Evolutionary conservation across 2,329 filamentous ascomycete genomes (phyloP), one percentile per base, ranked within the genome.

Genomic region (Xylaria sp.): DNA sequence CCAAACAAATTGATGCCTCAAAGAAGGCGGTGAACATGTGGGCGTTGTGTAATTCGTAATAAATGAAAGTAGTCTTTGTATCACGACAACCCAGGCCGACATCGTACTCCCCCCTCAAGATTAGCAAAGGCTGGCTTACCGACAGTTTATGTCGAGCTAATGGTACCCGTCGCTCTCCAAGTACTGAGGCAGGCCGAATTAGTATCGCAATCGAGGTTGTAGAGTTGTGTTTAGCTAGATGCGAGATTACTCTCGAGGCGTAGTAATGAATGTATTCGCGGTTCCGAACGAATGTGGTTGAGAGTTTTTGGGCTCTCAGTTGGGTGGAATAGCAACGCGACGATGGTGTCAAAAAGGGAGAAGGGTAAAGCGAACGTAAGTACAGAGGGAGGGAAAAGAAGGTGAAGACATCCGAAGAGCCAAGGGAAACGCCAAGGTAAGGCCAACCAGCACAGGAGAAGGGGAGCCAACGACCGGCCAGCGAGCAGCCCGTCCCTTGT

Each of bases 211-310:
- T n/a, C n/a, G n/a, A n/a, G n/a, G n/a, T n/a, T n/a, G n/a, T n/a
- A n/a, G n/a, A n/a, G n/a, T n/a, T n/a, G n/a, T n/a, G n/a, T n/a
- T n/a, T n/a, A n/a, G n/a, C 23, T 11, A 21, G 25, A 19, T 23
- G 43, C 25, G 25, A 54, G 57, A 13, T 40, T 15, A 43, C 48
- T 54, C 54, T 54, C 54, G 44, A 35, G 40, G 37, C 58, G 63
- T 58, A 54, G 64, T 68, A 68, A 66, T 62, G 68, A 70, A 66
- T 51, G 69, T 69, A 51, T 62, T 59, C 60, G 68, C 60, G 56
- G 64, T 74, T 74, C 77, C 76, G 81, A 84, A 85, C 69, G 83
- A 85, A 81, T 77, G 83, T 85, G 79, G 71, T 79, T 80, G 82
- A 84, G 82, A 83, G 81, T 67, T 71, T 54, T 65, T 63, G 3